Evolutionary conservation across 805 yeast genomes (phyloP), one percentile per base, ranked within the genome.

Genomic region (Lipomyces chichibuensis): DNA sequence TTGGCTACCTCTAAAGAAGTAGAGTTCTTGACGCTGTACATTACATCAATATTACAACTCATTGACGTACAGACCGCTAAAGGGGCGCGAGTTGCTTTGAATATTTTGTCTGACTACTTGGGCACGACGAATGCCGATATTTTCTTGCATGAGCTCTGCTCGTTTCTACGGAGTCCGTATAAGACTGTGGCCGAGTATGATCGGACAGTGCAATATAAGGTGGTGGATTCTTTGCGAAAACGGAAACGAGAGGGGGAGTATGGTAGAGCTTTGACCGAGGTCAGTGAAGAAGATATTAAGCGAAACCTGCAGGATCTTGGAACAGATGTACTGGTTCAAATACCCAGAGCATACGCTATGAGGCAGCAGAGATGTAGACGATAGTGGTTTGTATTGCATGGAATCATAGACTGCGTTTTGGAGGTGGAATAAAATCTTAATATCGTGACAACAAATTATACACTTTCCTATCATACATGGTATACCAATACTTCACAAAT

Each of bases 141-240:
- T 2, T 66, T 65, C 51, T 17, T 64, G 13, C 71, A 68, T 52
- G 71, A 68, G 51, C 39, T 68, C 27, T 55, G 63, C 52, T 23
- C 51, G 29, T 66, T 63, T 35, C 39, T 66, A 46, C 29, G 65
- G 32, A 62, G 66, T 51, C 70, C 71, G 20, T 68, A 52, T 33
- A 52, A 57, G 57, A 46, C 66, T 20, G 57, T 68, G 35, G 64
- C 52, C 11, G 67, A 68, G 59, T 68, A 65, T 39, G 71, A 68
- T 25, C 17, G 35, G 17, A 57, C 63, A 2, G 70, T 59, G 14
- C 71, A 66, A 51, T 65, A 65, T 37, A 23, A 54, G n/a, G 27
- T 57, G 13, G 56, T 57, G 23, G 65, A 65, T 17, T 57, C 49
- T 14, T 9, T 33, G 7, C 11, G 49, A 43, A 25, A 6, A 52